Evolutionary conservation across 1,284 basidiomycete species (phyloP).

Genomic region (Wolfiporia cocos): DNA sequence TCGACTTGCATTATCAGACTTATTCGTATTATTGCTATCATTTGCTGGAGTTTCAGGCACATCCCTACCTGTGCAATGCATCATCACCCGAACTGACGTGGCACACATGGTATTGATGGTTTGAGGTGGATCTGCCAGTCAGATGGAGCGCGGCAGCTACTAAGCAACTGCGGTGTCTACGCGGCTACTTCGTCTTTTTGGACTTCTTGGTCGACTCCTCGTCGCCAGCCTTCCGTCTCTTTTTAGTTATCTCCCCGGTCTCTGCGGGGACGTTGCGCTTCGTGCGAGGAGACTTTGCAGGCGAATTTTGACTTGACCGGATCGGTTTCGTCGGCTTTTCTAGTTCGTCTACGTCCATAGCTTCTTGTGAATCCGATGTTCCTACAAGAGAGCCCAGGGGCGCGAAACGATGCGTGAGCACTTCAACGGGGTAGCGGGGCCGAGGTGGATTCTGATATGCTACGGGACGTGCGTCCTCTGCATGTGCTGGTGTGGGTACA

Average conservation of each 20-base stretch:
- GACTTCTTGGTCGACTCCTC: conserved; percentile 35
- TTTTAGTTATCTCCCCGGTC: conserved; percentile 22
- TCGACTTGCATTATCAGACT: conserved; percentile 8
- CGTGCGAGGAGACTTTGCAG: neutral
- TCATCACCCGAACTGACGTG: conserved; percentile 1
- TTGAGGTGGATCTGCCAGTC: neutral
- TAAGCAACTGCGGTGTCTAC: too few relatives aligned
- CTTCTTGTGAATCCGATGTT: conserved; percentile 9
- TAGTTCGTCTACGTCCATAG: conserved; percentile 19
- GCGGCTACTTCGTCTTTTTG: conserved; percentile 27
- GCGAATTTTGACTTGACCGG: too few relatives aligned
- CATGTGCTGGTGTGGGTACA: conserved; percentile 27
- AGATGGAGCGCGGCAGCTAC: too few relatives aligned
- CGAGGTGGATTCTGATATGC: conserved; percentile 48
- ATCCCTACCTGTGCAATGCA: conserved; percentile 2
- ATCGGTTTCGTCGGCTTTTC: neutral
- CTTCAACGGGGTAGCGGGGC: conserved; percentile 47
- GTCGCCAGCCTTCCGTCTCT: conserved; percentile 44
- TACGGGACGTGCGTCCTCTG: conserved; percentile 13
- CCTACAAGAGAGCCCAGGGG: conserved; percentile 50
- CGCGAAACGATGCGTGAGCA: conserved; percentile 57
- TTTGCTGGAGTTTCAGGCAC: neutral
- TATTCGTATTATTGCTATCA: conserved; percentile 20
- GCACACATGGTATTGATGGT: neutral
- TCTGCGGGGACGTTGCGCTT: conserved; percentile 5